Evolutionary conservation across 108 stramenopile genomes (phyloP).

Genomic region (Fistulifera pelliculosa): DNA sequence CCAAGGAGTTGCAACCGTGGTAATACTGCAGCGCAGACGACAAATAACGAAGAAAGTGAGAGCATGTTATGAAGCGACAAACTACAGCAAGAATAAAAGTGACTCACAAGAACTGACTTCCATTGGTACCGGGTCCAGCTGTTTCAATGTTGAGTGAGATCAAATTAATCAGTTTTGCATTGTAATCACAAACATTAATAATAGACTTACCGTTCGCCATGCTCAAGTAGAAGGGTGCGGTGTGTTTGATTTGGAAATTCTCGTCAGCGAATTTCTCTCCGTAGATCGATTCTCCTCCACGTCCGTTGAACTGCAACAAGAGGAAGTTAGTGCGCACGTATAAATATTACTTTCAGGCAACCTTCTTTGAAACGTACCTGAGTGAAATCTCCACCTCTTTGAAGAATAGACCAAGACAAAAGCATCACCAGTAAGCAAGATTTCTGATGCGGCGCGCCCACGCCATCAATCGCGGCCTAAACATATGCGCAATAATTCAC

Average conservation of each 20-base stretch:
- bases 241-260: slow-evolving; percentile 76
- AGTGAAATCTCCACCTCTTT: no score
- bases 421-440: no score
- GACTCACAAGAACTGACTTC: slow-evolving; percentile 2
- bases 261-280: slow-evolving; percentile 91
- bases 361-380: no score
- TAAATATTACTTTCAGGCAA: no score
- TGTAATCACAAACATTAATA: not conserved
- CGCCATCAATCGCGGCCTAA: no score
- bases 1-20: slow-evolving; percentile 95
- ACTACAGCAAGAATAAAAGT: no score
- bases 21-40: slow-evolving; percentile 72
- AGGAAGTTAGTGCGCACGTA: no score
- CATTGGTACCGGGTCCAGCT: slow-evolving; percentile 3
- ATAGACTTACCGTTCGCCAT: slow-evolving; percentile 87
- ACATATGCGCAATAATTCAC: not conserved
- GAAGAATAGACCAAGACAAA: no score
- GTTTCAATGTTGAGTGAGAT: not conserved
- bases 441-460: no score
- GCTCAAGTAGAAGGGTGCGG: slow-evolving; percentile 80
- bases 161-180: no score
- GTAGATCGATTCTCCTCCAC: slow-evolving; percentile 66
- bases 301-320: slow-evolving; percentile 51
- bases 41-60: no score
- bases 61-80: no score